These are phyloP conservation scores for Diddensiella caesifluorescens DNA, from an alignment of 805 yeast species.

Conservation along the genomic window DNA sequence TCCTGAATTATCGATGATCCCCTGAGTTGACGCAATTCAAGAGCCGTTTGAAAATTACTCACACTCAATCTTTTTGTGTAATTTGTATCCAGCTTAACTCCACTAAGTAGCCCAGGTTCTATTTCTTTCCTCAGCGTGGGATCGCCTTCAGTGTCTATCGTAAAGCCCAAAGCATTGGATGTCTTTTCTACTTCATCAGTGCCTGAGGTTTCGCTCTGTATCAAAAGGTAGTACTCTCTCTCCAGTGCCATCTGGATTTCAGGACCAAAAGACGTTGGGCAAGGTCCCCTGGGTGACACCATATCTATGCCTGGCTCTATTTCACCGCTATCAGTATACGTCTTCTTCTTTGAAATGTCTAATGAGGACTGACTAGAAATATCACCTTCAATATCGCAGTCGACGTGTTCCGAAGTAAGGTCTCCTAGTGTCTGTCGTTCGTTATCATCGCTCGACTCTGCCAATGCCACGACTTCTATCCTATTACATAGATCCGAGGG, in stretches of 20 bases:
- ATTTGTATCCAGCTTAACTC: neutral
- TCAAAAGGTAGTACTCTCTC: neutral
- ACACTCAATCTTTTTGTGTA: neutral
- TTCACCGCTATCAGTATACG: slow-evolving; percentile 1
- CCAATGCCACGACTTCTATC: neutral
- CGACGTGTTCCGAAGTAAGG: neutral
- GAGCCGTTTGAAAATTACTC: neutral
- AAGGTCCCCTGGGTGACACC: neutral
- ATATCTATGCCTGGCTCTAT: neutral
- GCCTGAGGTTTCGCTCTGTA: neutral
- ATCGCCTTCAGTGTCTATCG: slow-evolving; percentile 1
- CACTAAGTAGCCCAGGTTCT: neutral
- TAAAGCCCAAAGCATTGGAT: neutral
- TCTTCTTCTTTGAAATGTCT: neutral
- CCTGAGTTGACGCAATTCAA: neutral
- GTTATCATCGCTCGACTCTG: neutral
- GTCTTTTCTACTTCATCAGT: neutral
- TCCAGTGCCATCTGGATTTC: no score
- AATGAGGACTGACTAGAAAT: neutral
- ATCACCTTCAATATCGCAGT: neutral
- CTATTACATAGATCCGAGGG: slow-evolving; percentile 3
- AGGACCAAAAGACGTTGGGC: no score
- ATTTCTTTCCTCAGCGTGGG: neutral
- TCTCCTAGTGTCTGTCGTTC: neutral
- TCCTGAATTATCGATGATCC: neutral